Percentiles rank a stretch among this genome's conserved stretches.
Conservation (phyloP, 306 rosid species). For the Prinsepia uniflora region DNA sequence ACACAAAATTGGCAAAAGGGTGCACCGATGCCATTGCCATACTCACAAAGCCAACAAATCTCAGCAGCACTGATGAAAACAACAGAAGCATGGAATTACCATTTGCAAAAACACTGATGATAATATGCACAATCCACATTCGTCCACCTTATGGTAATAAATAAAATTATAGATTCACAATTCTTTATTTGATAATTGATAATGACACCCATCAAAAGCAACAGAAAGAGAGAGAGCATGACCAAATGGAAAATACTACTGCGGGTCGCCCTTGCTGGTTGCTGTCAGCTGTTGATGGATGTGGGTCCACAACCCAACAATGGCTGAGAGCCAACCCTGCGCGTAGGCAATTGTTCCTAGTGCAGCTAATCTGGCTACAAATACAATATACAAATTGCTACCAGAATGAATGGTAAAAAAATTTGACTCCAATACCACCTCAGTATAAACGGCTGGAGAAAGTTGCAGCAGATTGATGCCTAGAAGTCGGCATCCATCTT, state of each 20-base stretch:
- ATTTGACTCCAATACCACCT: slow-evolving; percentile 20
- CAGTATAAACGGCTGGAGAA: slow-evolving; percentile 19
- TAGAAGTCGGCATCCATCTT: slow-evolving; percentile 78
- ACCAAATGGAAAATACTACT: not conserved
- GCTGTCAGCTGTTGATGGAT: not conserved
- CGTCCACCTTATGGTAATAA: not conserved
- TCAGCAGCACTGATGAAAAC: not conserved
- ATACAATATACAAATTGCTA: slow-evolving; percentile 10
- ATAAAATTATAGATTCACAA: not conserved
- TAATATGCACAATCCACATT: not conserved
- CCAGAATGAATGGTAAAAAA: slow-evolving; percentile 21
- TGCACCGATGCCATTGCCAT: not conserved
- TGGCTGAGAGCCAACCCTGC: no score
- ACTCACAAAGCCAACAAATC: slow-evolving; percentile 2
- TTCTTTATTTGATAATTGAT: not conserved
- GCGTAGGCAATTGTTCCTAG: not conserved
- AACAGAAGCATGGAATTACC: not conserved
- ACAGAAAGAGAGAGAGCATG: not conserved
- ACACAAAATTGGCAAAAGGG: not conserved
- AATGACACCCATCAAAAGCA: slow-evolving; percentile 1
- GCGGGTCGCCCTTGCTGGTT: not conserved
- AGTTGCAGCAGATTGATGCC: slow-evolving; percentile 17
- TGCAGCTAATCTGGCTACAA: not conserved
- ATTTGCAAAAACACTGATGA: not conserved
- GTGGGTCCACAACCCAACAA: no score